Evolutionary conservation across 768 basidiomycete species (phyloP).

Genomic region (Rhodotorula babjevae): DNA sequence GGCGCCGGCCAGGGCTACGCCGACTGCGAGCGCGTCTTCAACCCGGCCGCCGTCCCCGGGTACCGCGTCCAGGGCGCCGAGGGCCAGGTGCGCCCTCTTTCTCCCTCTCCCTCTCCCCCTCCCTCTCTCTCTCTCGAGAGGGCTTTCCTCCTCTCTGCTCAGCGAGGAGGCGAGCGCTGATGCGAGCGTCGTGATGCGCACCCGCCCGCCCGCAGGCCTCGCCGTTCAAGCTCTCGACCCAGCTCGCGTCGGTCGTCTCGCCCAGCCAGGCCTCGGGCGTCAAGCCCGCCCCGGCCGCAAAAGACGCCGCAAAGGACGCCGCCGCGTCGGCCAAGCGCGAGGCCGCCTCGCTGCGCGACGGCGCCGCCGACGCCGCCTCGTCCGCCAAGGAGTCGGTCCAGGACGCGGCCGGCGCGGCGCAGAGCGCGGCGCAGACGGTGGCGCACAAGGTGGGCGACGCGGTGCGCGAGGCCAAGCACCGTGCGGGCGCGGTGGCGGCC

Average conservation of each 20-base stretch:
- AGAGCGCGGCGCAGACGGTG: background rate
- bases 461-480: constrained; percentile 17
- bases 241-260: constrained; percentile 4
- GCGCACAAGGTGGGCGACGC: constrained; percentile 13
- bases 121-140: too few relatives aligned
- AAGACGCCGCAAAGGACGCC: too few relatives aligned
- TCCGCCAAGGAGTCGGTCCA: background rate
- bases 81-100: background rate
- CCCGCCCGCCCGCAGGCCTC: background rate
- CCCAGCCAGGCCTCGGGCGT: constrained; percentile 4
- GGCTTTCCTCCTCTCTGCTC: too few relatives aligned
- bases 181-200: background rate
- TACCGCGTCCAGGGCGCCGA: constrained; percentile 16
- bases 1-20: constrained; percentile 81
- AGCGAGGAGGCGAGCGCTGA: too few relatives aligned
- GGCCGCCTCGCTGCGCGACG: background rate
- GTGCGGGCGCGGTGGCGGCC: constrained; percentile 3
- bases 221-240: constrained; percentile 8
- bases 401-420: background rate
- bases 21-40: constrained; percentile 90
- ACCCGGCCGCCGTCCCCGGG: constrained; percentile 80
- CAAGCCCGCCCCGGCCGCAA: too few relatives aligned
- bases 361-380: background rate
- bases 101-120: too few relatives aligned
- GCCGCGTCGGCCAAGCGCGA: background rate